Base-by-base conservation (phyloP, 805 yeast genomes). In the Maudiozyma serrabonitensis region DNA sequence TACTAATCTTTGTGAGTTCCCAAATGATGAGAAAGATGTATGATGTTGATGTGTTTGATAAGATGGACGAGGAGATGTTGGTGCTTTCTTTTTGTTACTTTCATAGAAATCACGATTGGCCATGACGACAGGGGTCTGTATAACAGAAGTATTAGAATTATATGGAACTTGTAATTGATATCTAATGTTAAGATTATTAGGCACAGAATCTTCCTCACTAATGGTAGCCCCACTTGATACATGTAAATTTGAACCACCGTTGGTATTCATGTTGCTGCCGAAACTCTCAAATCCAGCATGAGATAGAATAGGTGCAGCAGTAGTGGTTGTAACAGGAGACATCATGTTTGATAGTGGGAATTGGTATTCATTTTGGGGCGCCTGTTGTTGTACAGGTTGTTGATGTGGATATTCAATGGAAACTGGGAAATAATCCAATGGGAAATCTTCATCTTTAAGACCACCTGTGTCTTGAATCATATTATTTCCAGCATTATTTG, bases 341-440 rank as follows among this genome's bases (percentile, higher is more conserved):
- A 34, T n/a, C 12, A 38, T 8, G 12, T 38, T 38, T 38, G 41
- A 13, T 16, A 38, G 16, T 9, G 28, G 28, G 6, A 18, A 8
- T 18, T 28, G 37, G 25, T 13, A 43, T 28, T 43, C 23, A 11
- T n/a, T 19, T 15, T 28, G 23, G 19, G 21, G 41, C 16, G 41
- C 12, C 16, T 26, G 26, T 19, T 43, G 25, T 31, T 16, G 37
- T 6, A 11, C 11, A 31, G 15, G 23, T 16, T 7, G 34, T 42
- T 54, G 55, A 18, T 58, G 60, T 8, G 67, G 64, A 50, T 63
- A 64, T 49, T 65, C 70, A 35, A 68, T 63, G 26, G 68, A 72
- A 4, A 69, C 66, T 19, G 80, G 79, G 58, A 83, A 75, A 60
- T 81, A 82, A 56, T 83, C 89, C 49, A 84, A 64, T 3, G 90